Conservation (phyloP, 305 asterid species). For the Fraxinus sp. region DNA sequence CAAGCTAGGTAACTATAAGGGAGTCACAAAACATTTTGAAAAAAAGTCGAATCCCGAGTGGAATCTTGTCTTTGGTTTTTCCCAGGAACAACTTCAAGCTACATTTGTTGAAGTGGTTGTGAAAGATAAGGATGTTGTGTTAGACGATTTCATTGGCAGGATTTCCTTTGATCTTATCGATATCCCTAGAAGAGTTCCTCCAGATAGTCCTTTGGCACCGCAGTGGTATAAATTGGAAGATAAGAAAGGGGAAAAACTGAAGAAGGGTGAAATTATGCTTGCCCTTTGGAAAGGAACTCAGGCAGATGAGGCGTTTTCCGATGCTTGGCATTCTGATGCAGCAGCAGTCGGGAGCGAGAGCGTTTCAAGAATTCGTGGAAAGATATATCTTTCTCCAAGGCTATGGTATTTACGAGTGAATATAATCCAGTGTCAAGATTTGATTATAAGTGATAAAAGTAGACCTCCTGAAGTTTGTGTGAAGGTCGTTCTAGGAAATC, state of each 20-base stretch:
- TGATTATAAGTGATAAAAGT: conserved; percentile 51
- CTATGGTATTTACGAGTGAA: conserved; percentile 82
- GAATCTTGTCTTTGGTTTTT: conserved; percentile 74
- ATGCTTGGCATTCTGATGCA: conserved; percentile 90
- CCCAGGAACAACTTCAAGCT: conserved; percentile 72
- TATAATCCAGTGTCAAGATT: conserved; percentile 72
- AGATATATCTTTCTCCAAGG: conserved; percentile 71
- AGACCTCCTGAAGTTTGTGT: conserved; percentile 54
- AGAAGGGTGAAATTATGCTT: conserved; percentile 74
- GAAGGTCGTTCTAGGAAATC: conserved; percentile 54
- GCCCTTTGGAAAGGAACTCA: conserved; percentile 89
- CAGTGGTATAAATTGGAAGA: conserved; percentile 77
- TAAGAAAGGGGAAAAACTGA: conserved; percentile 51
- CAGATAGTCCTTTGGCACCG: conserved; percentile 81
- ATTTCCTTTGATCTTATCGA: conserved; percentile 56
- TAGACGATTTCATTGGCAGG: conserved; percentile 61
- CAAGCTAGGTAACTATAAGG: conserved; percentile 72
- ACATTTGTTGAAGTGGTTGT: conserved; percentile 58
- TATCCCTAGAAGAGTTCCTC: conserved; percentile 65
- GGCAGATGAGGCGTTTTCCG: conserved; percentile 78
- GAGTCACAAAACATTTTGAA: conserved; percentile 67
- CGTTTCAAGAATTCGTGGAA: conserved; percentile 63
- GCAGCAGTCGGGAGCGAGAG: conserved; percentile 57
- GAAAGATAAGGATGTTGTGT: conserved; percentile 61
- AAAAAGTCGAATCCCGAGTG: conserved; percentile 66